Conservation (phyloP, 2,329 filamentous ascomycete species). For the Plectosphaerella cucumerina region DNA sequence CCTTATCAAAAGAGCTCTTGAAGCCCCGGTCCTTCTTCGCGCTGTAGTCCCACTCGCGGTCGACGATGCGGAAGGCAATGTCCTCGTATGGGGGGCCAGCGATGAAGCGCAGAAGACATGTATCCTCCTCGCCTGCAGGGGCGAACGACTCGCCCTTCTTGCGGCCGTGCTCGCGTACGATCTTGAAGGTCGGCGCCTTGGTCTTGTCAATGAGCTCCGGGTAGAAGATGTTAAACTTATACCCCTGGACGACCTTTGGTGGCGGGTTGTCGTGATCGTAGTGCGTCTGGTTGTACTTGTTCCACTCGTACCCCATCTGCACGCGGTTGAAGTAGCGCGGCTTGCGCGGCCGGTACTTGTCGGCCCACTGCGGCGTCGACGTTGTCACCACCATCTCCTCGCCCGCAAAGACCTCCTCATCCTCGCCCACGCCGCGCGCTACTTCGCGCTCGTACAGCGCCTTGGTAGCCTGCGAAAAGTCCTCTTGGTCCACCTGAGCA, state of each 20-base stretch:
- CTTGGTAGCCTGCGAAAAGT: conserved; percentile 82
- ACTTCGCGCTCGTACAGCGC: conserved; percentile 90
- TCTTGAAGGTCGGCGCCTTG: conserved; percentile 92
- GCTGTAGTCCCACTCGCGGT: conserved; percentile 99
- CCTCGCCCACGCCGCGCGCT: conserved; percentile 83
- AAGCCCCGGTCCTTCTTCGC: conserved; percentile 93
- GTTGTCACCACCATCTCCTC: conserved; percentile 73
- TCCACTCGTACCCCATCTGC: conserved; percentile 99
- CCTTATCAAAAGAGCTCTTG: conserved; percentile 96
- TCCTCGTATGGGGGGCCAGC: conserved; percentile 95
- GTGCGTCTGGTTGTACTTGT: conserved; percentile 99
- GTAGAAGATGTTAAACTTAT: conserved; percentile 99
- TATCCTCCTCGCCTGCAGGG: conserved; percentile 92
- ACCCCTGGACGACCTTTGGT: conserved; percentile 96
- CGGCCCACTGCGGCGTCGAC: conserved; percentile 71
- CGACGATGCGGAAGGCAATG: conserved; percentile 93
- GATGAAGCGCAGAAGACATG: conserved; percentile 92
- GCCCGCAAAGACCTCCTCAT: conserved; percentile 91
- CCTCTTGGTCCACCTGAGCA: conserved; percentile 64
- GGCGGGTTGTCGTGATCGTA: conserved; percentile 98
- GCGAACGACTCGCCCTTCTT: conserved; percentile 89
- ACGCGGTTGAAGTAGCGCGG: conserved; percentile 97
- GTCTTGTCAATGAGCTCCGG: conserved; percentile 93
- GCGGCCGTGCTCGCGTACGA: conserved; percentile 87
- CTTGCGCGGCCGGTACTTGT: conserved; percentile 84